Base-by-base conservation (phyloP, 208 protist species). In the Leishmania martiniquensis region DNA sequence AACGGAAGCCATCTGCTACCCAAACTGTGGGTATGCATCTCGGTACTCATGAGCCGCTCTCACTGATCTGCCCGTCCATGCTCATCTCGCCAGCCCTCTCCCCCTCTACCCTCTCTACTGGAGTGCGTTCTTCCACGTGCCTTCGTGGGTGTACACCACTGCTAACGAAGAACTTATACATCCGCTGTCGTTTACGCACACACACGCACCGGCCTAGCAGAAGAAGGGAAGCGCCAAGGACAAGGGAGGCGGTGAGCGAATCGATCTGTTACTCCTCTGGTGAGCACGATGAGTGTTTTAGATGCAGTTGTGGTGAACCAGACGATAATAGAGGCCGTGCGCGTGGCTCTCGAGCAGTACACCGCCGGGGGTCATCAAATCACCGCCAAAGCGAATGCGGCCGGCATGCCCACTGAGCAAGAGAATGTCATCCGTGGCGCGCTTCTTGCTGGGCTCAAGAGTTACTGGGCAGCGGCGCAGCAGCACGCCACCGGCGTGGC, bases 301-400 rank as follows among this genome's bases (percentile, higher is more conserved):
- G 25, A 66, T 49, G n/a, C 55, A n/a, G 54, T 25, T 32, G 32
- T 81, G 49, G 78, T 78, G 34, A 77, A 73, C 34, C 52, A 54
- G 74, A 80, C 82, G 67, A 69, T 78, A 20, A 47, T 78, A 71
- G 72, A 76, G 72, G 68, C 74, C 17, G 69, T 78, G 59, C 80
- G 68, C 22, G 67, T 76, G 37, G 74, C 59, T 9, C 72, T 82
- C 25, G 78, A 82, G 20, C 15, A 60, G 34, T 74, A 74, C 67
- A 57, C 44, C 6, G 72, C 63, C 0, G 68, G 45, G 45, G 71
- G 75, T 25, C 52, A 73, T 54, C 60, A 51, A 47, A 32, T 57
- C 44, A n/a, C 49, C 1, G 65, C 29, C n/a, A 34, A n/a, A 25
- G 57, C 25, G 15, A 51, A 17, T 59, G 34, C 44, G 47, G 34